These are phyloP conservation scores for Xylaria longipes DNA, from an alignment of 495 filamentous ascomycete genomes.

Conservation along the genomic window DNA sequence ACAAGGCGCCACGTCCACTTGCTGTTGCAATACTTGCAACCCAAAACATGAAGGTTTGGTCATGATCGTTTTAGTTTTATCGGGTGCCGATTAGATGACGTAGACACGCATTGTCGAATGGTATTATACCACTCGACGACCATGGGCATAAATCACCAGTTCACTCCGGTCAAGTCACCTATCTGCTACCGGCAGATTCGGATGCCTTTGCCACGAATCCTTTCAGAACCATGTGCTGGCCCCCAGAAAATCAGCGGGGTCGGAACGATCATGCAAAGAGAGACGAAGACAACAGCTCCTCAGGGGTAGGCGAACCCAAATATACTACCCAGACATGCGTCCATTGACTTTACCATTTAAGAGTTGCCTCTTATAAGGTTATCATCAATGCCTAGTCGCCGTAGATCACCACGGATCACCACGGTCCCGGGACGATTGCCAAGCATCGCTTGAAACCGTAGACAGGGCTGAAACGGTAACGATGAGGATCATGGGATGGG, in stretches of 20 bases:
- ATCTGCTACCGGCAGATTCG: conserved; percentile 1
- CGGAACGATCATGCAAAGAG: conserved; percentile 4
- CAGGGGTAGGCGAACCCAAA: neutral
- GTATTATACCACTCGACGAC: neutral
- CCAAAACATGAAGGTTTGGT: neutral
- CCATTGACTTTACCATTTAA: neutral
- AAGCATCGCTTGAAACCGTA: conserved; percentile 8
- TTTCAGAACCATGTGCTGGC: neutral
- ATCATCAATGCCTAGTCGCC: conserved; percentile 7
- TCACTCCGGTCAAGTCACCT: conserved; percentile 10
- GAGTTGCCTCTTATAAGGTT: neutral
- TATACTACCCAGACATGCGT: neutral
- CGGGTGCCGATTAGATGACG: conserved; percentile 12
- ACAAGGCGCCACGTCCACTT: neutral
- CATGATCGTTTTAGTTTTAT: neutral
- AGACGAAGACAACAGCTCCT: neutral
- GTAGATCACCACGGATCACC: conserved; percentile 24
- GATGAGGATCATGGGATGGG: conserved; percentile 15
- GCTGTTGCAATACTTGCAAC: neutral
- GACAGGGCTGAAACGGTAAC: conserved; percentile 23
- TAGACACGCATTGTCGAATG: neutral
- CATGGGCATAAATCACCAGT: conserved; percentile 11
- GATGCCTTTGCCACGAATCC: conserved; percentile 13
- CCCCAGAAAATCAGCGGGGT: neutral
- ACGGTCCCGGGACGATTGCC: conserved; percentile 14